Percentiles rank a stretch among this genome's conserved stretches.
These are phyloP conservation scores for Aspergillus biplanus DNA, from an alignment of 495 filamentous ascomycete species.

Conservation along the genomic window DNA sequence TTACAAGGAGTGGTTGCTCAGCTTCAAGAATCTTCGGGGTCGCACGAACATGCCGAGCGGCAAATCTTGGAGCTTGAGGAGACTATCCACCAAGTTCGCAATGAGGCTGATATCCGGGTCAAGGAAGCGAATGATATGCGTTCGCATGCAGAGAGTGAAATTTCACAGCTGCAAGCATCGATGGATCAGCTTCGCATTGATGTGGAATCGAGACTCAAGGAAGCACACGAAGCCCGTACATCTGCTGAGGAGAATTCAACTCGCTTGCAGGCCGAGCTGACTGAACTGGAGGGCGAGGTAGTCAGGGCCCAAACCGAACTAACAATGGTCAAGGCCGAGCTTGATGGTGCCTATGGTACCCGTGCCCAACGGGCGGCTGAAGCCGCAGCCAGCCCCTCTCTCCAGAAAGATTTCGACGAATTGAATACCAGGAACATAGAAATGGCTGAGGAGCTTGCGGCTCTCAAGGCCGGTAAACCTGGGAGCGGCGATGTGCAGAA, in stretches of 20 bases:
- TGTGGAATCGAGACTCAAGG: slow-evolving; percentile 31
- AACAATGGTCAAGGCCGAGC: slow-evolving; percentile 89
- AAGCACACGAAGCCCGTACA: slow-evolving; percentile 33
- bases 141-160: slow-evolving; percentile 22
- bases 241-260: slow-evolving; percentile 50
- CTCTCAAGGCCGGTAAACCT: slow-evolving; percentile 48
- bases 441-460: slow-evolving; percentile 61
- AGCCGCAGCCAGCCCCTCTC: slow-evolving; percentile 66
- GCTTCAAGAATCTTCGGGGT: slow-evolving; percentile 30
- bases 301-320: slow-evolving; percentile 88
- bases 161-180: slow-evolving; percentile 25
- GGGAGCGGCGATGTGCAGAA: slow-evolving; percentile 55
- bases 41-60: slow-evolving; percentile 36
- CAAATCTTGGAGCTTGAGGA: slow-evolving; percentile 42
- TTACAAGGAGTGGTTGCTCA: slow-evolving; percentile 32
- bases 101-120: slow-evolving; percentile 38
- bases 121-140: slow-evolving; percentile 27
- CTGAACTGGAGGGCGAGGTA: slow-evolving; percentile 76
- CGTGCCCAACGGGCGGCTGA: slow-evolving; percentile 78
- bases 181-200: slow-evolving; percentile 29
- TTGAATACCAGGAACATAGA: slow-evolving; percentile 63
- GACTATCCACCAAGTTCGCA: slow-evolving; percentile 41
- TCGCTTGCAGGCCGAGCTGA: slow-evolving; percentile 66
- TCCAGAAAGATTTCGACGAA: slow-evolving; percentile 67
- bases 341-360: slow-evolving; percentile 89